Conservation (phyloP, 768 basidiomycete species). For the Leccinum pellstonianum region DNA sequence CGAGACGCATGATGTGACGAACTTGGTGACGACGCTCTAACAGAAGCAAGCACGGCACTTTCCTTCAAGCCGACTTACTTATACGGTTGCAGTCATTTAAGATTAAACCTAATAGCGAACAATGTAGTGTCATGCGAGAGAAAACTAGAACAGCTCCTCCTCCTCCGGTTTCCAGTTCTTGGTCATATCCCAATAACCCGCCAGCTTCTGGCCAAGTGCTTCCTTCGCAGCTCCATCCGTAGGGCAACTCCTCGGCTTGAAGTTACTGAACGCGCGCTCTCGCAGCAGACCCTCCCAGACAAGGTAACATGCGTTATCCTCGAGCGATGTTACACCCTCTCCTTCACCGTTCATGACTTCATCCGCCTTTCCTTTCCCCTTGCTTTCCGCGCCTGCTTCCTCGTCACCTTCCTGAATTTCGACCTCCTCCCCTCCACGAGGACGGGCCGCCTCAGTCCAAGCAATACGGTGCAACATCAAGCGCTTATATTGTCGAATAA, state of each 20-base stretch:
- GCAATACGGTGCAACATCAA: conserved; percentile 85
- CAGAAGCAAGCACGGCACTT: not conserved
- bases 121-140: not conserved
- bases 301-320: conserved; percentile 84
- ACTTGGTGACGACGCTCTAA: not conserved
- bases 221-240: conserved; percentile 87
- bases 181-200: conserved; percentile 92
- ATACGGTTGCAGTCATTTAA: not conserved
- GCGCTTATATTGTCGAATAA: conserved; percentile 82
- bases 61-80: not conserved
- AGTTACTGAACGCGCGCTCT: conserved; percentile 76
- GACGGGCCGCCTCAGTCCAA: conserved; percentile 91
- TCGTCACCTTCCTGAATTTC: conserved; percentile 57
- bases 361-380: conserved; percentile 35
- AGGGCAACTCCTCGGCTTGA: conserved; percentile 79
- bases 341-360: conserved; percentile 22
- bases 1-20: conserved; percentile 10
- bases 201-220: conserved; percentile 76
- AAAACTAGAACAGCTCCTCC: conserved; percentile 59
- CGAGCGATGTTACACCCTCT: conserved; percentile 47
- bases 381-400: conserved; percentile 36
- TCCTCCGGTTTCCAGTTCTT: conserved; percentile 89
- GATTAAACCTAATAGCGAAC: not conserved
- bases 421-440: conserved; percentile 70
- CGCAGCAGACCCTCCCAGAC: conserved; percentile 92